Evolutionary conservation across 2,329 filamentous ascomycete genomes (phyloP).

Genomic region (Calonectria hongkongensis): DNA sequence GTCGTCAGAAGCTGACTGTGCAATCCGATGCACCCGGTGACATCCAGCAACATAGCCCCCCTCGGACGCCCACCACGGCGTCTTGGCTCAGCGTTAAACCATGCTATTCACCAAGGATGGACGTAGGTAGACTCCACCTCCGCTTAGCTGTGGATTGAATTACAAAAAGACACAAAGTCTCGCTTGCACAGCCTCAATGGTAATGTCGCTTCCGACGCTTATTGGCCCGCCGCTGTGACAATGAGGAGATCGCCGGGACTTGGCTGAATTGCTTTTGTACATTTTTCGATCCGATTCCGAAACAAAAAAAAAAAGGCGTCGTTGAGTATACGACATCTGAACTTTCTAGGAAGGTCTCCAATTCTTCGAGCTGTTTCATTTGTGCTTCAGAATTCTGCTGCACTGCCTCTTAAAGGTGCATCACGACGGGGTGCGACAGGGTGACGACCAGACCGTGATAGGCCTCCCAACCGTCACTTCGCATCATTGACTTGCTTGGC

Average conservation of each 20-base stretch:
- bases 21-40: slow-evolving; percentile 20
- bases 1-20: background rate
- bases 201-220: slow-evolving; percentile 9
- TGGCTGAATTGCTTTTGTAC: background rate
- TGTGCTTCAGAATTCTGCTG: background rate
- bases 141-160: slow-evolving; percentile 11
- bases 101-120: background rate
- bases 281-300: slow-evolving; percentile 15
- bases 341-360: slow-evolving; percentile 11
- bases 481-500: slow-evolving; percentile 23
- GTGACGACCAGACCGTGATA: background rate
- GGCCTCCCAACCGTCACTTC: slow-evolving; percentile 12
- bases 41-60: slow-evolving; percentile 13
- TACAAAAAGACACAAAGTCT: slow-evolving; percentile 15
- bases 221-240: background rate
- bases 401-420: slow-evolving; percentile 3
- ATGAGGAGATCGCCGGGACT: slow-evolving; percentile 8
- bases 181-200: slow-evolving; percentile 23
- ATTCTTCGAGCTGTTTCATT: slow-evolving; percentile 19
- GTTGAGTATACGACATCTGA: background rate
- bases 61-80: background rate
- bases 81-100: background rate
- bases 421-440: background rate
- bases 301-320: background rate
- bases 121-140: background rate